Evolutionary conservation across 495 filamentous ascomycete species (phyloP), one percentile per base, ranked within the genome.

Genomic region (Aspergillus hancockii): DNA sequence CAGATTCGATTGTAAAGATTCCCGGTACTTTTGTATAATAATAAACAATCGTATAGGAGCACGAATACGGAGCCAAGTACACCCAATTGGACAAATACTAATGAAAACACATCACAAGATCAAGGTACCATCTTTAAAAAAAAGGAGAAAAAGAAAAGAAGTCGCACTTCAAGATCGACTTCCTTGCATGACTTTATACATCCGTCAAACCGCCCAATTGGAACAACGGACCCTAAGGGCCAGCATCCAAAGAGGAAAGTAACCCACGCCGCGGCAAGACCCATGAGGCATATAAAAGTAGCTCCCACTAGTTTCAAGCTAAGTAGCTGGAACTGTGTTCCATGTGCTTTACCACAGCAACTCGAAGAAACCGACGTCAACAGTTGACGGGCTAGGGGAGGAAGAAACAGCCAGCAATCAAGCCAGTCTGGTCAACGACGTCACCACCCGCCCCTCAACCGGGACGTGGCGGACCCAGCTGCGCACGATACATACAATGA

Each of bases 391-490:
- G 10, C 8, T 10, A 12, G 5, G 3, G 38, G 5, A 6, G 38
- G 16, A 41, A 18, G 16, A 6, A 41, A 41, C 14, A 28, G 25
- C 25, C 25, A 28, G 25, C 25, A 28, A 28, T 28, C 25, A 28
- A 28, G 32, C 36, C 57, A 49, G 40, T 63, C 28, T 56, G 63
- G 63, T 66, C 52, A 19, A 57, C 55, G 61, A 71, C 69, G 69
- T 69, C 66, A 71, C 62, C 61, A 67, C 59, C 68, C 61, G 61
- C 49, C 13, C 16, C 38, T 19, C 45, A 16, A 51, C 52, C 36
- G 36, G 21, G 19, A 38, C 23, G 52, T 55, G 51, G 41, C 8
- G n/a, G 21, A 55, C 23, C n/a, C 41, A 45, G 41, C 16, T 45
- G 1, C 41, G 2, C 41, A 40, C 36, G 25, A 40, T 4, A 40